phyloP scores from a whole-genome alignment of 2,329 filamentous ascomycete species.

The Ceratocystis harringtonii region DNA sequence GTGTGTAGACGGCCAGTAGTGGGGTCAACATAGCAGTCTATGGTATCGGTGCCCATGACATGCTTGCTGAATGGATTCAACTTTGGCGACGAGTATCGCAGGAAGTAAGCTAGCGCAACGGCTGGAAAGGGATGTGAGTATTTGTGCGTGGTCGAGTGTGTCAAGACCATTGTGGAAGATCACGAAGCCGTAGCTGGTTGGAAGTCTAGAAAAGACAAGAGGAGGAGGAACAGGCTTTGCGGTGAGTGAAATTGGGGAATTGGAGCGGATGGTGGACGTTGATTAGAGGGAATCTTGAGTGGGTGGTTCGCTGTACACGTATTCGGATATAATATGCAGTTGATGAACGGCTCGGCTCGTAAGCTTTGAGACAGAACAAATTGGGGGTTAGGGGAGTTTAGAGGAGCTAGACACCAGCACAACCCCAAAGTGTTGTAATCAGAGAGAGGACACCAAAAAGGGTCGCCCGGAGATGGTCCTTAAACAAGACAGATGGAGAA shows the following conservation, averaged over 20 bases:
- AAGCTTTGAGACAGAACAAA: background rate
- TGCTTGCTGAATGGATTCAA: conserved; percentile 68
- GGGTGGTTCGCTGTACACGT: background rate
- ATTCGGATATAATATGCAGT: background rate
- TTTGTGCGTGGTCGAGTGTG: conserved; percentile 50
- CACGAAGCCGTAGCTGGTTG: background rate
- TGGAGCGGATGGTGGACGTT: too few relatives aligned
- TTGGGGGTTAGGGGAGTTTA: background rate
- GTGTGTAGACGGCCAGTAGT: conserved; percentile 62
- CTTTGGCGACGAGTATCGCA: conserved; percentile 59
- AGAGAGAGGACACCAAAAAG: background rate
- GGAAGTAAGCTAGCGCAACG: conserved; percentile 77
- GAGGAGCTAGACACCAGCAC: background rate
- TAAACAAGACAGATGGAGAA: background rate
- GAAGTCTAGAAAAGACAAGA: background rate
- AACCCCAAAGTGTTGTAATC: background rate
- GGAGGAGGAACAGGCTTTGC: background rate
- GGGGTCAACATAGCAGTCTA: conserved; percentile 57
- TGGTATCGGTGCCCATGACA: conserved; percentile 71
- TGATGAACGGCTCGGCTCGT: background rate
- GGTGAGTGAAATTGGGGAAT: background rate
- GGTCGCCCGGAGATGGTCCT: background rate
- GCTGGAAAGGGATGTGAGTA: conserved; percentile 73
- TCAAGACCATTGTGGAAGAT: conserved; percentile 41
- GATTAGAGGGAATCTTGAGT: background rate